Percentiles rank a stretch among this genome's conserved stretches.
These are phyloP conservation scores for Fusarium subtropicale DNA, from an alignment of 2,329 filamentous ascomycete genomes.

Conservation along the genomic window DNA sequence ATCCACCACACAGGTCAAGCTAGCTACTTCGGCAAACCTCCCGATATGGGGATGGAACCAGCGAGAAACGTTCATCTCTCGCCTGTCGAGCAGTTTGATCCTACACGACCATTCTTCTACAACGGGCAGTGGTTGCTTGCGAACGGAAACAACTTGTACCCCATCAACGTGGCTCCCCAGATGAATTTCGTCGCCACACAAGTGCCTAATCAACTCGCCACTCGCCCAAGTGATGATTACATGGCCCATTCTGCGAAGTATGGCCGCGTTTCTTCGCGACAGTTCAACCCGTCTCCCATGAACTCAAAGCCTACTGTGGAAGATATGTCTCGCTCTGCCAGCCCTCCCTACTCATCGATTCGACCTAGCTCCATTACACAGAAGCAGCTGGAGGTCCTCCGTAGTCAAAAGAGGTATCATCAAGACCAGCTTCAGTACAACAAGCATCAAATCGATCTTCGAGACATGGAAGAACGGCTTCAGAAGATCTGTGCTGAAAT, in stretches of 20 bases:
- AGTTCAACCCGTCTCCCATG: slow-evolving; percentile 9
- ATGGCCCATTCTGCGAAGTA: slow-evolving; percentile 9
- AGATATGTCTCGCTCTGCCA: slow-evolving; percentile 28
- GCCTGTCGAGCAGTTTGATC: slow-evolving; percentile 60
- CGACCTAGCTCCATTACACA: slow-evolving; percentile 70
- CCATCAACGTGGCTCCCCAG: slow-evolving; percentile 26
- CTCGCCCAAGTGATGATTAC: slow-evolving; percentile 14
- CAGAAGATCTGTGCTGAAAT: slow-evolving; percentile 59
- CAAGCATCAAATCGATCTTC: slow-evolving; percentile 71
- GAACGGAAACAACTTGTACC: slow-evolving; percentile 44
- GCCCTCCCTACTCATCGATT: slow-evolving; percentile 68
- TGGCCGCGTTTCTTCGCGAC: slow-evolving; percentile 11
- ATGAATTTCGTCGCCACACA: slow-evolving; percentile 45
- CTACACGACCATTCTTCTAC: slow-evolving; percentile 57
- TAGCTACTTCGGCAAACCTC: slow-evolving; percentile 46
- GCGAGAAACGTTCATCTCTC: slow-evolving; percentile 51
- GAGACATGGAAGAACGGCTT: slow-evolving; percentile 59
- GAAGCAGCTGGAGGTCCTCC: slow-evolving; percentile 66
- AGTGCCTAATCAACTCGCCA: slow-evolving; percentile 33
- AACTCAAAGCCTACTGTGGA: not conserved
- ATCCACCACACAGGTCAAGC: slow-evolving; percentile 35
- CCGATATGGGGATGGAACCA: slow-evolving; percentile 51
- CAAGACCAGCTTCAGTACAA: slow-evolving; percentile 71
- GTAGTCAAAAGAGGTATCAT: slow-evolving; percentile 64
- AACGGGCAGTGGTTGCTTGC: slow-evolving; percentile 60